These are phyloP conservation scores for Candida koratica DNA, from an alignment of 805 yeast genomes.

Conservation along the genomic window DNA sequence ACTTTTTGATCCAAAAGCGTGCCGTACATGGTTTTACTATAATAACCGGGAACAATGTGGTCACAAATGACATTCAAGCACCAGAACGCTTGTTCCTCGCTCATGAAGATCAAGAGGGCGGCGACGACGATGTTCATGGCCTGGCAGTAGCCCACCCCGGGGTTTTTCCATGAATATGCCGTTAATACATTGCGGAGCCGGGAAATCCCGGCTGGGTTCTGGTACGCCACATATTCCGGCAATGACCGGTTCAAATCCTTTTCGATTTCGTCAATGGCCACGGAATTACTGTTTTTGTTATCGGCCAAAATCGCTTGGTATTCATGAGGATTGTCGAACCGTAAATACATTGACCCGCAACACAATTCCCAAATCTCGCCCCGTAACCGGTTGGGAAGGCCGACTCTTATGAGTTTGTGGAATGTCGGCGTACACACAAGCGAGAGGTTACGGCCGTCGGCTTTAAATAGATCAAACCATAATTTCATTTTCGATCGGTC, in stretches of 20 bases:
- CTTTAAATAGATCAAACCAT: constrained; percentile 88
- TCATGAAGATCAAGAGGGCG: constrained; percentile 73
- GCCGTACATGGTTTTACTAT: constrained; percentile 96
- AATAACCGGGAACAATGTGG: constrained; percentile 87
- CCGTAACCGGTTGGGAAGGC: constrained; percentile 88
- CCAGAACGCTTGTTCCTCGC: constrained; percentile 98
- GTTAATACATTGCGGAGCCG: constrained; percentile 83
- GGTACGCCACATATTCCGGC: constrained; percentile 96
- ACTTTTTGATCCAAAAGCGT: constrained; percentile 91
- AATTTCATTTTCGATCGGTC: constrained; percentile 84
- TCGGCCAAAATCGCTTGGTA: constrained; percentile 58
- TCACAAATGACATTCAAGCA: constrained; percentile 78
- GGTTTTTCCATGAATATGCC: constrained; percentile 95
- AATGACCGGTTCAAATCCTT: constrained; percentile 91
- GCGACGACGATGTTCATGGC: constrained; percentile 96
- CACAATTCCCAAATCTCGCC: constrained; percentile 96
- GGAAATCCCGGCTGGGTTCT: constrained; percentile 76
- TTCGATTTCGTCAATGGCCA: constrained; percentile 94
- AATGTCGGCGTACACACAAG: constrained; percentile 71
- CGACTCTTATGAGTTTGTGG: constrained; percentile 80
- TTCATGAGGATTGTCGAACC: constrained; percentile 59
- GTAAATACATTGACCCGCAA: constrained; percentile 75
- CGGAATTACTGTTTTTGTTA: constrained; percentile 60
- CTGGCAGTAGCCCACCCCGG: constrained; percentile 96
- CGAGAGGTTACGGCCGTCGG: constrained; percentile 81